Evolutionary conservation across 257 asterid species (phyloP).

Genomic region (Fraxinus americana): DNA sequence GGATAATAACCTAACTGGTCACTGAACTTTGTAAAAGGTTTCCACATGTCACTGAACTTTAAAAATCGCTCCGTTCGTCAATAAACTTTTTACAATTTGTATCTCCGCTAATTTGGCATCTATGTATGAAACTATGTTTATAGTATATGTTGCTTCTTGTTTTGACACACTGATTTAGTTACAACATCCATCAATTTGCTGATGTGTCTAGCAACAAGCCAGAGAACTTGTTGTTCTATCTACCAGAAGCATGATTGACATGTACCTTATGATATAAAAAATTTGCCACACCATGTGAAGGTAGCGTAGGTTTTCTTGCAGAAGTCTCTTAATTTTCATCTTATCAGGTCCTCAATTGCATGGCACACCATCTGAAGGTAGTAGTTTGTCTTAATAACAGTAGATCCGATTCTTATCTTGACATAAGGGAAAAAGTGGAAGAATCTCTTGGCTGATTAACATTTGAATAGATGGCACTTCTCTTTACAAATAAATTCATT

Average conservation of each 20-base stretch:
- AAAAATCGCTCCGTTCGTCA: too few relatives aligned
- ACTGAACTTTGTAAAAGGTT: too few relatives aligned
- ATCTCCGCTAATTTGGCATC: too few relatives aligned
- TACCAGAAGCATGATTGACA: conserved; percentile 89
- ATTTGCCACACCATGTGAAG: conserved; percentile 96
- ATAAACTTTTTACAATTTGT: too few relatives aligned
- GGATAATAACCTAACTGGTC: background rate
- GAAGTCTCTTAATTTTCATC: conserved; percentile 1
- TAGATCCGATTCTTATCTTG: background rate
- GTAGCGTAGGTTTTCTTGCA: conserved; percentile 35
- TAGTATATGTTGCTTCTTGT: too few relatives aligned
- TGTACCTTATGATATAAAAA: conserved; percentile 83
- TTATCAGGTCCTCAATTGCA: background rate
- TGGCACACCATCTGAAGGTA: too few relatives aligned
- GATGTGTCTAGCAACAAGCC: conserved; percentile 96
- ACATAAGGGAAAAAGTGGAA: background rate
- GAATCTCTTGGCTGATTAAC: background rate
- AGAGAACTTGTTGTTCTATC: conserved; percentile 79
- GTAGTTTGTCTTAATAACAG: background rate
- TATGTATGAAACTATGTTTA: too few relatives aligned
- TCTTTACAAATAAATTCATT: background rate
- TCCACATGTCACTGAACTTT: too few relatives aligned
- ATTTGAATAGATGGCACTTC: background rate
- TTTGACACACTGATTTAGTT: conserved; percentile 37
- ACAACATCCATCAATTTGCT: conserved; percentile 89